Evolutionary conservation across 2,329 filamentous ascomycete genomes (phyloP), one percentile per base, ranked within the genome.

Genomic region (Cladorrhinum sp.): DNA sequence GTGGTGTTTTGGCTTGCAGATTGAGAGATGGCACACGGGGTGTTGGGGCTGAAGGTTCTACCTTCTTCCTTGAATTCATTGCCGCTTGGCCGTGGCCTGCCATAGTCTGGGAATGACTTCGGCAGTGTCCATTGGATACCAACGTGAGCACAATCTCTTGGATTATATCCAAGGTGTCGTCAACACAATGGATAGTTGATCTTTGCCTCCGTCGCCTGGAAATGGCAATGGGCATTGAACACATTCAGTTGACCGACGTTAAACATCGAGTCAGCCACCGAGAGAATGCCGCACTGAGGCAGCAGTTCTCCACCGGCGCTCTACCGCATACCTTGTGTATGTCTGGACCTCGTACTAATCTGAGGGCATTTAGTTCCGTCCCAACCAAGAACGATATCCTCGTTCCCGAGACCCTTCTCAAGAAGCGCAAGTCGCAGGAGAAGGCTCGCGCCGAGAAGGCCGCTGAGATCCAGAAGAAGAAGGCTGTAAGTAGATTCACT

Each of bases 341-440:
- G 81, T 77, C 82, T 41, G 87, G 85, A 85, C 82, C 82, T 85
- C 84, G 86, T 87, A 91, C 89, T 91, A 87, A 91, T 90, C 88
- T 91, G 78, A 78, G 61, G 18, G 16, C 18, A 64, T 71, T 68
- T 77, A 96, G 92, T 82, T 88, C 87, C 81, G 91, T 96, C 76
- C 92, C 95, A 71, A 96, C 92, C 79, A 82, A 93, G 81, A 91
- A 97, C 80, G 90, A 98, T 80, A 88, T 99, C 79, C 85, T 98
- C 79, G 92, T 98, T 77, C 95, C 95, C 72, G 95, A 99, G 91
- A 99, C 95, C 74, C 91, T 99, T 76, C 88, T 99, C 80, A 99
- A 99, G 91, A 99, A 99, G 92, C 91, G 95, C 85, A 99, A 99
- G 92, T 92, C 87, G 80, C 93, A 97, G 84, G 95, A 99, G 88